These are phyloP conservation scores for Neurospora pannonica DNA, from an alignment of 495 filamentous ascomycete genomes.

Conservation along the genomic window DNA sequence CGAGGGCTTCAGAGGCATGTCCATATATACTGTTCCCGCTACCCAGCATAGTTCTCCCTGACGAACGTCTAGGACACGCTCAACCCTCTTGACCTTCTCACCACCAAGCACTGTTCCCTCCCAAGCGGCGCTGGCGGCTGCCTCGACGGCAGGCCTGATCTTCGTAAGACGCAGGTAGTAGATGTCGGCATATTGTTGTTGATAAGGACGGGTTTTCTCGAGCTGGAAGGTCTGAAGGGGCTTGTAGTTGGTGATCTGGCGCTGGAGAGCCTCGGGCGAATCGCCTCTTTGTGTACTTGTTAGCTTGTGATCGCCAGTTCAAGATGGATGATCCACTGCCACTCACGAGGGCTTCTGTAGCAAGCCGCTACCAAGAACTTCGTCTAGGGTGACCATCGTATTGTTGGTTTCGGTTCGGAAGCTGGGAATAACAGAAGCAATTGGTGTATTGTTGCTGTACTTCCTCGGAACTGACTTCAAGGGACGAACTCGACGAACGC, in stretches of 20 bases:
- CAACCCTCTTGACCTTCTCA: constrained; percentile 63
- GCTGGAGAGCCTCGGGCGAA: constrained; percentile 24
- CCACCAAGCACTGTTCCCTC: constrained; percentile 67
- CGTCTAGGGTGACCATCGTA: constrained; percentile 25
- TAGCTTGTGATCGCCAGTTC: not conserved
- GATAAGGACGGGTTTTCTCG: constrained; percentile 64
- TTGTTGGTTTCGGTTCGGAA: not conserved
- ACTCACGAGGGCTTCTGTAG: constrained; percentile 25
- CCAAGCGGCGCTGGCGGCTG: constrained; percentile 67
- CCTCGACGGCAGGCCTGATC: constrained; percentile 76
- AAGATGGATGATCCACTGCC: not conserved
- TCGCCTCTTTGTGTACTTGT: constrained; percentile 26
- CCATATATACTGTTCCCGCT: constrained; percentile 88
- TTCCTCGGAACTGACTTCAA: not conserved
- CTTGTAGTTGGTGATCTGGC: constrained; percentile 57
- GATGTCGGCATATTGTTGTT: constrained; percentile 94
- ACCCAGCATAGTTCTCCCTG: constrained; percentile 97
- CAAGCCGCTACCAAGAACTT: constrained; percentile 14
- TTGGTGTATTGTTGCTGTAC: not conserved
- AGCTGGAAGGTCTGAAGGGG: constrained; percentile 65
- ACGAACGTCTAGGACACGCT: constrained; percentile 87
- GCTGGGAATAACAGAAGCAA: not conserved
- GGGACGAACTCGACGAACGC: constrained; percentile 5
- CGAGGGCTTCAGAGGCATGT: constrained; percentile 93
- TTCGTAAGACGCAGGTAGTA: constrained; percentile 88